phyloP scores from a whole-genome alignment of 495 filamentous ascomycete species.

The Xylaria intraflava region DNA sequence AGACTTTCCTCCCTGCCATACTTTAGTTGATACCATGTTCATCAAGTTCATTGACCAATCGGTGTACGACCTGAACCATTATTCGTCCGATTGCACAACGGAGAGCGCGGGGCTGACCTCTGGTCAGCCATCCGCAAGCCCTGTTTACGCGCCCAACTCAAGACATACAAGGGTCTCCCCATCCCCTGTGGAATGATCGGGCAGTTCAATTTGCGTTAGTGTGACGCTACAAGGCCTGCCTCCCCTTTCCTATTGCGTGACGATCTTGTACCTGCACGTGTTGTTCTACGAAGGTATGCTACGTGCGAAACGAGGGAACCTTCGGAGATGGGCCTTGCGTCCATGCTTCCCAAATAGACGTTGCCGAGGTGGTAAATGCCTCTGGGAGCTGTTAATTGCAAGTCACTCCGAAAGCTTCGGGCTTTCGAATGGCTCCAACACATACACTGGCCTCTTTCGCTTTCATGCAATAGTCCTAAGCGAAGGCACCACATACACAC shows the following conservation, averaged over 20 bases:
- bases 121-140: constrained; percentile 37
- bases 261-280: constrained; percentile 2
- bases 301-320: constrained; percentile 13
- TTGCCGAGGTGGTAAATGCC: not conserved
- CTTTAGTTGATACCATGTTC: not conserved
- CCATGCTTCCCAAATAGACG: not conserved
- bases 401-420: not conserved
- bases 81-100: constrained; percentile 39
- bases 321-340: not conserved
- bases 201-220: constrained; percentile 14
- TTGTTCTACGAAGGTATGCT: constrained; percentile 1
- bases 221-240: constrained; percentile 26
- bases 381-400: not conserved
- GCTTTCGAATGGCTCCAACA: not conserved
- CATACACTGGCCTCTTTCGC: not conserved
- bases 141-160: constrained; percentile 45
- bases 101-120: constrained; percentile 27
- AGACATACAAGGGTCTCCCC: constrained; percentile 33
- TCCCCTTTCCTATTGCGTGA: constrained; percentile 27
- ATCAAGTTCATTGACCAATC: constrained; percentile 31
- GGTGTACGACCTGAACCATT: constrained; percentile 26
- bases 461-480: constrained; percentile 5
- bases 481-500: not conserved
- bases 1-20: not conserved
- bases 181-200: constrained; percentile 22